phyloP scores from a whole-genome alignment of 805 yeast genomes.

The Wickerhamiella lipophila region DNA sequence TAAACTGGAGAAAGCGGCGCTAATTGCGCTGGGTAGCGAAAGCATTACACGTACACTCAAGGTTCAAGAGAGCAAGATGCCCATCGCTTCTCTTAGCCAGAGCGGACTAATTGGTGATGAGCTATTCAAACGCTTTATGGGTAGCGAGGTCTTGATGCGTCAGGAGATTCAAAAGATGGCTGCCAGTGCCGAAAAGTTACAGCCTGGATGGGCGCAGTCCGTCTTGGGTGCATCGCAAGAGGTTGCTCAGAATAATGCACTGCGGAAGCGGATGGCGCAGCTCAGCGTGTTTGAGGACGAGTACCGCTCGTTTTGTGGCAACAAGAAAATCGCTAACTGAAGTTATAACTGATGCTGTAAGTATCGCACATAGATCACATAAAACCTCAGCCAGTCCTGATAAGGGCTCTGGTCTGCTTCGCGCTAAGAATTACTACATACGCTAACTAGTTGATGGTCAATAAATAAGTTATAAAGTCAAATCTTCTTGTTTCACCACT shows the following conservation, averaged over 20 bases:
- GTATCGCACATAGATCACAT: too few relatives aligned
- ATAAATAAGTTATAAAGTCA: slow-evolving; percentile 3
- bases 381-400: too few relatives aligned
- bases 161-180: slow-evolving; percentile 67
- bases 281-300: slow-evolving; percentile 20
- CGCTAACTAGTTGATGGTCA: background rate
- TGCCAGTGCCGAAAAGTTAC: slow-evolving; percentile 55
- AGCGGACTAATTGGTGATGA: slow-evolving; percentile 89
- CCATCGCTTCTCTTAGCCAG: slow-evolving; percentile 60
- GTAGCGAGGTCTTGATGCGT: slow-evolving; percentile 68
- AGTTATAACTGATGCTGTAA: background rate
- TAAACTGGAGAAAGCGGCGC: slow-evolving; percentile 58
- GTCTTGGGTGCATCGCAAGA: slow-evolving; percentile 75
- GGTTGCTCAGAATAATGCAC: slow-evolving; percentile 82
- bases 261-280: slow-evolving; percentile 54
- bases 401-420: too few relatives aligned
- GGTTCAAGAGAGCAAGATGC: slow-evolving; percentile 64
- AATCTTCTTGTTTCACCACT: slow-evolving; percentile 5
- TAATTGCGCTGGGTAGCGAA: slow-evolving; percentile 68
- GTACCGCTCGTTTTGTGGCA: slow-evolving; percentile 5
- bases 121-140: slow-evolving; percentile 61
- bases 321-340: background rate
- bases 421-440: background rate
- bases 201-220: slow-evolving; percentile 68
- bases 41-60: slow-evolving; percentile 72